Evolutionary conservation across 306 rosid species (phyloP).

Genomic region (Rubus idaeus): DNA sequence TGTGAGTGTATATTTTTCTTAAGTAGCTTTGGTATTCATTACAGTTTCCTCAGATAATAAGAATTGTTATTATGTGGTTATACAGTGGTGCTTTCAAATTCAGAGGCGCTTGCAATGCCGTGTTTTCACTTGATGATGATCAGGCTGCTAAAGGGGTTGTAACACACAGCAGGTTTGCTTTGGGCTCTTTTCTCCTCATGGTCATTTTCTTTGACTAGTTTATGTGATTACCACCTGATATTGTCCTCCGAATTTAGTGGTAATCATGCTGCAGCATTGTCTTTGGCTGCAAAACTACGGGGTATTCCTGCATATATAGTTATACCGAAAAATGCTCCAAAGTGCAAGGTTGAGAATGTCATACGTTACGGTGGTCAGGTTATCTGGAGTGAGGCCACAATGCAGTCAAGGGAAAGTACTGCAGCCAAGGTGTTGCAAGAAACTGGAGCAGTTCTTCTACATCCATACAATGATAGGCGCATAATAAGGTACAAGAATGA

Average conservation of each 20-base stretch:
- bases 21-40: background rate
- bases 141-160: conserved; percentile 85
- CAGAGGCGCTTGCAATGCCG: conserved; percentile 94
- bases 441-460: conserved; percentile 78
- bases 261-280: conserved; percentile 92
- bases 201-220: conserved; percentile 5
- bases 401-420: conserved; percentile 63
- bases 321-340: conserved; percentile 75
- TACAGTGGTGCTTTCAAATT: conserved; percentile 84
- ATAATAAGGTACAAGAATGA: conserved; percentile 56
- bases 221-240: conserved; percentile 32
- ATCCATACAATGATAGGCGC: conserved; percentile 79
- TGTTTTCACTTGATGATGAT: conserved; percentile 65
- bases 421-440: conserved; percentile 66
- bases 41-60: background rate
- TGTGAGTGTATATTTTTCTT: background rate
- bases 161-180: conserved; percentile 89
- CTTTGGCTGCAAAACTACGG: conserved; percentile 91
- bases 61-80: conserved; percentile 18
- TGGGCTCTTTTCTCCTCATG: conserved; percentile 10
- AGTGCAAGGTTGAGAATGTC: conserved; percentile 87
- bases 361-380: conserved; percentile 76
- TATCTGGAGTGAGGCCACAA: conserved; percentile 64
- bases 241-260: conserved; percentile 59
- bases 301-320: conserved; percentile 84